Evolutionary conservation across 1,284 basidiomycete species (phyloP).

Genomic region (Pholiota adiposa): DNA sequence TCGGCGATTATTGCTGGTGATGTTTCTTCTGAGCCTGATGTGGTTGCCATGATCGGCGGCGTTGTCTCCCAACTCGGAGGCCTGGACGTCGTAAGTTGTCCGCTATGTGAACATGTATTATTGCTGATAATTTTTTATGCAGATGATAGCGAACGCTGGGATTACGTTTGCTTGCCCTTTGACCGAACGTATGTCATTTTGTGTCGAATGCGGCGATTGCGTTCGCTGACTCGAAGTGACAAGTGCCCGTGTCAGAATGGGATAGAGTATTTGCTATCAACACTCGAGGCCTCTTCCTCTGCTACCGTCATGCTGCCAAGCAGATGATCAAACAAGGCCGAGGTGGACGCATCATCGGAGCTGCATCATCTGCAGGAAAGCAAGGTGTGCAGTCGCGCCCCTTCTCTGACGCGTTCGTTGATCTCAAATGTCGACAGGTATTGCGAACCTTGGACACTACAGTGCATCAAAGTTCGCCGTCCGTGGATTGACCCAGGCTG

Average conservation of each 20-base stretch:
- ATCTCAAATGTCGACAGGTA: not conserved
- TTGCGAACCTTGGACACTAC: conserved; percentile 18
- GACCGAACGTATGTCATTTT: conserved; percentile 21
- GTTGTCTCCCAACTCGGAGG: conserved; percentile 24
- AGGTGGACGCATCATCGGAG: conserved; percentile 39
- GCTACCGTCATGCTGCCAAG: conserved; percentile 33
- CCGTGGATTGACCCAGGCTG: conserved; percentile 30
- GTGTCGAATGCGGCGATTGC: no score
- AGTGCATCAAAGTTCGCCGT: conserved; percentile 30
- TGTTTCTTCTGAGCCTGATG: conserved; percentile 28
- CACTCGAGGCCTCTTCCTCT: conserved; percentile 32
- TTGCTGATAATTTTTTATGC: not conserved
- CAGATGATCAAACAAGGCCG: conserved; percentile 36
- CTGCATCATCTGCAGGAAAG: conserved; percentile 37
- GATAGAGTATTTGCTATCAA: conserved; percentile 30
- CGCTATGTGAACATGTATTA: not conserved
- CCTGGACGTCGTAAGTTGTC: conserved; percentile 31
- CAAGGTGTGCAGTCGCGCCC: conserved; percentile 26
- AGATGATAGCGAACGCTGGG: conserved; percentile 37
- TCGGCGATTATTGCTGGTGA: conserved; percentile 23
- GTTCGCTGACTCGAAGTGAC: not conserved
- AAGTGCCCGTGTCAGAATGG: conserved; percentile 24
- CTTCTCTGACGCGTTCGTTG: not conserved
- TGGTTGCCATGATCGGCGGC: conserved; percentile 24
- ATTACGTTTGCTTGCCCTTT: conserved; percentile 21